These are phyloP conservation scores for Leucaena leucocephala DNA, from an alignment of 306 rosid species.

Conservation along the genomic window DNA sequence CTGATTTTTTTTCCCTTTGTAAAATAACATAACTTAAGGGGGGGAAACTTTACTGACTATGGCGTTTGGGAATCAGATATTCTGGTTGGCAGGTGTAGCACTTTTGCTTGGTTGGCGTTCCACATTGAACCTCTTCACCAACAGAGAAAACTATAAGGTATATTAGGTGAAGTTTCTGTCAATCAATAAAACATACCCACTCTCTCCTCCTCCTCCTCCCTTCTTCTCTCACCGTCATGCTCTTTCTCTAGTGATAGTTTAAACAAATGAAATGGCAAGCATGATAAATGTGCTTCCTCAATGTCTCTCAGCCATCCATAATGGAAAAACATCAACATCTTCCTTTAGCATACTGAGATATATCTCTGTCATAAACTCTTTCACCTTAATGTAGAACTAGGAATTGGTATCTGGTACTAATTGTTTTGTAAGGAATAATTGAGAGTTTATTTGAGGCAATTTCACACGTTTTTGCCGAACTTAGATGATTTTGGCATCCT, in stretches of 20 bases:
- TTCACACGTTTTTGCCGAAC: not conserved
- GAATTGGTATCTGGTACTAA: conserved; percentile 2
- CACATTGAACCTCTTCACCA: conserved; percentile 69
- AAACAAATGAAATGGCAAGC: conserved; percentile 13
- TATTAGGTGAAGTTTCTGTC: not conserved
- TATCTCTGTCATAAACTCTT: not conserved
- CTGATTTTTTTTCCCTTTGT: not conserved
- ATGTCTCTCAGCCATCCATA: not conserved
- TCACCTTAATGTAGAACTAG: not conserved
- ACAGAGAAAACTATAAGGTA: conserved; percentile 78
- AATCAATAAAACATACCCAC: not conserved
- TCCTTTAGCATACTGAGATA: not conserved
- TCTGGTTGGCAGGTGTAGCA: conserved; percentile 80
- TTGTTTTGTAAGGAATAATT: conserved; percentile 1
- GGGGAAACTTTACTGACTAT: not conserved
- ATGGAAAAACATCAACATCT: not conserved
- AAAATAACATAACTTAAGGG: not conserved
- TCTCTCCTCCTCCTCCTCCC: not conserved
- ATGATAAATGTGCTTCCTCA: conserved; percentile 3
- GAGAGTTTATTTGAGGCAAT: conserved; percentile 1
- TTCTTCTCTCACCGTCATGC: not conserved
- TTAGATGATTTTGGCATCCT: conserved; percentile 3
- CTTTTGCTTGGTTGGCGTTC: conserved; percentile 89
- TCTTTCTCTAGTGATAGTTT: not conserved
- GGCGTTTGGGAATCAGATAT: conserved; percentile 55